These are phyloP conservation scores for Monilinia fructicola DNA, from an alignment of 2,329 filamentous ascomycete species.

Conservation along the genomic window DNA sequence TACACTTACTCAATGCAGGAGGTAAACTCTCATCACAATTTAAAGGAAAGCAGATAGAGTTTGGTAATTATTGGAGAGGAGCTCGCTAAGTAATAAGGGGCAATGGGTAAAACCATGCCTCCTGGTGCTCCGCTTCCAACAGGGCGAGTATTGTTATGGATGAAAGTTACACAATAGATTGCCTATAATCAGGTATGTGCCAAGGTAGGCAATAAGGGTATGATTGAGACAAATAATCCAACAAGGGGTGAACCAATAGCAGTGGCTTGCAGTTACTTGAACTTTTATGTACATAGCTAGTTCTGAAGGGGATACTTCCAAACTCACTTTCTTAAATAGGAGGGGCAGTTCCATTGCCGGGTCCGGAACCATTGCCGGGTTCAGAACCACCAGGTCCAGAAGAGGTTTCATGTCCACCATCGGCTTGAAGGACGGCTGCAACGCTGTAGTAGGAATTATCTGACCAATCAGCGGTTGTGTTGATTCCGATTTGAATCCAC, in stretches of 20 bases:
- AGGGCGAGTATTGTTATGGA: no score
- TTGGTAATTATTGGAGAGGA: no score
- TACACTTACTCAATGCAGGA: no score
- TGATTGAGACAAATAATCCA: conserved; percentile 3
- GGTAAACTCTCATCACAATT: no score
- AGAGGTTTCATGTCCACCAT: neutral
- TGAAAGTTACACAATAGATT: no score
- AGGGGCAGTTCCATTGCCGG: neutral
- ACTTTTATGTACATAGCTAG: neutral
- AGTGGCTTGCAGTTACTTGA: neutral
- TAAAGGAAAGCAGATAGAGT: no score
- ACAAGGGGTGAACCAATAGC: neutral
- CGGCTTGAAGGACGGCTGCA: neutral
- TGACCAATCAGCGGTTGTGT: conserved; percentile 39
- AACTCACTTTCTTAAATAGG: neutral
- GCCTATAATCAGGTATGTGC: neutral
- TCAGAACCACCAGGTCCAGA: neutral
- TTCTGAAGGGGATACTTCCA: no score
- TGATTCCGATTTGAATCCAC: conserved; percentile 51
- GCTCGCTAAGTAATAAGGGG: no score
- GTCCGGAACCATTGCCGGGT: neutral
- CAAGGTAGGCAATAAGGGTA: neutral
- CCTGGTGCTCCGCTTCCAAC: no score
- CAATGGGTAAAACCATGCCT: no score
- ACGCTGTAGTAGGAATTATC: neutral